These are phyloP conservation scores for Epichloe typhina DNA, from an alignment of 2,329 filamentous ascomycete genomes.

Conservation along the genomic window DNA sequence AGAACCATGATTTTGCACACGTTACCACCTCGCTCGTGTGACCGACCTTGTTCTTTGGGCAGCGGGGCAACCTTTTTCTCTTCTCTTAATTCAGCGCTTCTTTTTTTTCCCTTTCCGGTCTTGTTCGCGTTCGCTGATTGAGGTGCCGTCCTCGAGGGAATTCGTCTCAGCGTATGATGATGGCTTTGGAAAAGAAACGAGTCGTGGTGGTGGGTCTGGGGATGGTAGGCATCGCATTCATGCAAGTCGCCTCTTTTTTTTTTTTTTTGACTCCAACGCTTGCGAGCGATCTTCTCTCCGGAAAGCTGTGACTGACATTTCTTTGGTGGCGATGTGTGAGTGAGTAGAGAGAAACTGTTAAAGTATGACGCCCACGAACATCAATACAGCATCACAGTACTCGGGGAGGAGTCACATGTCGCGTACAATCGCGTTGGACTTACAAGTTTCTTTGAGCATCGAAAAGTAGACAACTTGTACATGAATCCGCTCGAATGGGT, in stretches of 20 bases:
- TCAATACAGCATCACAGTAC: constrained; percentile 71
- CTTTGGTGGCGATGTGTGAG: background rate
- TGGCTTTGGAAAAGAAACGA: constrained; percentile 32
- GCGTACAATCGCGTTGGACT: constrained; percentile 87
- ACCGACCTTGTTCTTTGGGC: background rate
- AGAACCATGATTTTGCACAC: background rate
- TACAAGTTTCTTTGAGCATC: constrained; percentile 79
- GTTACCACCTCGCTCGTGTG: too few species aligned
- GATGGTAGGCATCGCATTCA: constrained; percentile 84
- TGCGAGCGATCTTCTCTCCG: too few species aligned
- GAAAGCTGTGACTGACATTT: background rate
- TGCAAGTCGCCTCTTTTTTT: constrained; percentile 40
- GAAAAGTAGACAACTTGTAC: constrained; percentile 76
- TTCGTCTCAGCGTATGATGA: too few species aligned
- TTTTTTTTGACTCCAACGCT: background rate
- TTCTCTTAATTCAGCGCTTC: background rate
- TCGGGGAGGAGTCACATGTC: constrained; percentile 77
- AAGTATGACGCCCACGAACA: constrained; percentile 66
- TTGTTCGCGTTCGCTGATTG: too few species aligned
- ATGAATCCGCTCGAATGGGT: constrained; percentile 78
- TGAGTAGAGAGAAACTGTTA: constrained; percentile 65
- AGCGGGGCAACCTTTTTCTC: too few species aligned
- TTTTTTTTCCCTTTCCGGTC: background rate
- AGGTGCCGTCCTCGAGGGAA: too few species aligned
- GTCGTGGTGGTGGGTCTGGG: constrained; percentile 77